These are phyloP conservation scores for Ganoderma sinense DNA, from an alignment of 1,284 basidiomycete species.

Conservation along the genomic window DNA sequence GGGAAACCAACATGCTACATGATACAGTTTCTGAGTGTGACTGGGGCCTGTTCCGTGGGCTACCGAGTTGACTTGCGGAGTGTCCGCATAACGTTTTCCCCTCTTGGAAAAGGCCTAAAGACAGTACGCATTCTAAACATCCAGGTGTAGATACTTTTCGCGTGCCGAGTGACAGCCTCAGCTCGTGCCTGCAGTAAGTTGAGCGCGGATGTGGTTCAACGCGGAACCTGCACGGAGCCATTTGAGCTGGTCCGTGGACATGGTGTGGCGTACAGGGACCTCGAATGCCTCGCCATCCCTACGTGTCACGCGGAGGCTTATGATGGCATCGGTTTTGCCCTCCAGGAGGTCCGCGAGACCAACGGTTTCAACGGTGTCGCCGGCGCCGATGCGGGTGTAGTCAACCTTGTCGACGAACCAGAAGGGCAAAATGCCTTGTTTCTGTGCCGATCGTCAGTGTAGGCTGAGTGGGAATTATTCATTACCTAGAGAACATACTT, in stretches of 20 bases:
- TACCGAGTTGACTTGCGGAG: too few relatives aligned
- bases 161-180: neutral
- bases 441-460: constrained; percentile 53
- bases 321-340: constrained; percentile 55
- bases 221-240: constrained; percentile 91
- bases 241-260: constrained; percentile 88
- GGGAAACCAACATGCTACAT: neutral
- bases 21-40: too few relatives aligned
- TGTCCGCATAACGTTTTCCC: too few relatives aligned
- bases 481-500: constrained; percentile 54
- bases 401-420: constrained; percentile 91
- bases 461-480: neutral
- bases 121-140: neutral
- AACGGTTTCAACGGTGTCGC: constrained; percentile 70
- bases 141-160: constrained; percentile 18
- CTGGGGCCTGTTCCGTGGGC: too few relatives aligned
- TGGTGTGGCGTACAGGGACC: constrained; percentile 84
- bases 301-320: constrained; percentile 78
- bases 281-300: constrained; percentile 60
- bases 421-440: constrained; percentile 93
- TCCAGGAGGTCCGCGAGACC: constrained; percentile 66
- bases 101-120: too few relatives aligned
- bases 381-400: constrained; percentile 84
- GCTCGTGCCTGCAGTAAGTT: constrained; percentile 39
- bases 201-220: constrained; percentile 82